These are phyloP conservation scores for Pilatotrama ljubarskyi DNA, from an alignment of 768 basidiomycete genomes.

Conservation along the genomic window DNA sequence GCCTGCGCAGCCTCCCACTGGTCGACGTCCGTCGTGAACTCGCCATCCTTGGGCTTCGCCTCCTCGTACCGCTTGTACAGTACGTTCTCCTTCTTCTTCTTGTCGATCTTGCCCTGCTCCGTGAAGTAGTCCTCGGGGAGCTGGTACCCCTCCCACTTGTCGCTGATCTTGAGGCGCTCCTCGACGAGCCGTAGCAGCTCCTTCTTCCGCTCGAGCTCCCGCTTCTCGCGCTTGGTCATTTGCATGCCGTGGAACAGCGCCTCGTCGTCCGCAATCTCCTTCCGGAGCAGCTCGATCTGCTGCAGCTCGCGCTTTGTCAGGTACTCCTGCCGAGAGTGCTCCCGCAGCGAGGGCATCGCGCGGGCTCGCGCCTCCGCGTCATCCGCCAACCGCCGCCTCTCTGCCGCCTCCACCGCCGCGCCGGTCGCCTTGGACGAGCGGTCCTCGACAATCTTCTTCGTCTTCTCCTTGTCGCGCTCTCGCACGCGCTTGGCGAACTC, in stretches of 20 bases:
- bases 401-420: slow-evolving; percentile 80
- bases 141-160: slow-evolving; percentile 94
- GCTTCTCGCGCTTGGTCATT: slow-evolving; percentile 78
- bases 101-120: slow-evolving; percentile 97
- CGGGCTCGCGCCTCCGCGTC: slow-evolving; percentile 42
- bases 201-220: slow-evolving; percentile 88
- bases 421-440: slow-evolving; percentile 76
- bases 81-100: slow-evolving; percentile 91
- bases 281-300: slow-evolving; percentile 88
- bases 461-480: slow-evolving; percentile 78
- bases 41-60: slow-evolving; percentile 85
- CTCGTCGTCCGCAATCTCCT: slow-evolving; percentile 94
- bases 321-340: slow-evolving; percentile 93
- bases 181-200: slow-evolving; percentile 90
- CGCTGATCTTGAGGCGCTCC: slow-evolving; percentile 90
- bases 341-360: slow-evolving; percentile 73
- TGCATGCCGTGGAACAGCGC: slow-evolving; percentile 89
- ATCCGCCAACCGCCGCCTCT: slow-evolving; percentile 80
- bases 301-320: slow-evolving; percentile 95
- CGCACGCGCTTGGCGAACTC: slow-evolving; percentile 89
- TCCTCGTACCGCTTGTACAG: slow-evolving; percentile 96
- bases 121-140: slow-evolving; percentile 98
- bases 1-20: slow-evolving; percentile 97
- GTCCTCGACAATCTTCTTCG: slow-evolving; percentile 91
- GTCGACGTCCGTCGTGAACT: slow-evolving; percentile 95